Conservation (phyloP, 176 grass and related monocot species). For the Musa acuminata region DNA sequence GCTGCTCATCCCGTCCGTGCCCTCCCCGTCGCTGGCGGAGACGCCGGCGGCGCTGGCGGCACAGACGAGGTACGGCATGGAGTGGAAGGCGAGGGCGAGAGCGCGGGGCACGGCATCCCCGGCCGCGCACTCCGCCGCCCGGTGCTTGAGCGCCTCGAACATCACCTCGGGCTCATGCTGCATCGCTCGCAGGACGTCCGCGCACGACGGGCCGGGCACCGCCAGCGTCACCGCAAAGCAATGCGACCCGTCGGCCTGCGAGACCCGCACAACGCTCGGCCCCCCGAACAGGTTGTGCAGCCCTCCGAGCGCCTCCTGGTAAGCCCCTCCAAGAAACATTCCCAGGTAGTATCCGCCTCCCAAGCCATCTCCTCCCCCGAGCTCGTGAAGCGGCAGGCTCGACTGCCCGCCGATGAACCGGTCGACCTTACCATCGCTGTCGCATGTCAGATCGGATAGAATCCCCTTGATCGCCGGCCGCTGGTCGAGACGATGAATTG, state of each 20-base stretch:
- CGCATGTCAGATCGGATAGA: neutral
- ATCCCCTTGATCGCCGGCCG: neutral
- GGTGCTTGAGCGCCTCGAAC: no score
- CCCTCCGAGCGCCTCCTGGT: slow-evolving; percentile 6
- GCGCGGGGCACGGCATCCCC: no score
- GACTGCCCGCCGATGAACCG: neutral
- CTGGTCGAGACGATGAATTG: slow-evolving; percentile 5
- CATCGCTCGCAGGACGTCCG: no score
- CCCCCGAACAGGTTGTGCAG: slow-evolving; percentile 2
- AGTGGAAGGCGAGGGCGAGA: no score
- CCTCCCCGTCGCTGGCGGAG: no score
- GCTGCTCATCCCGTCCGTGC: no score
- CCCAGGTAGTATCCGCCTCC: slow-evolving; percentile 5
- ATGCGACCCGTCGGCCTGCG: neutral
- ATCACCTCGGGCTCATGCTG: no score
- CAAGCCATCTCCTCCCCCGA: neutral
- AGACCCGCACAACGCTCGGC: slow-evolving; percentile 4
- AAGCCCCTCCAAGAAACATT: slow-evolving; percentile 11
- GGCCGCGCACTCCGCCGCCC: no score
- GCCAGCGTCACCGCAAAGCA: neutral
- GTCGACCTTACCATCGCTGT: slow-evolving; percentile 1
- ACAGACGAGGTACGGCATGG: no score
- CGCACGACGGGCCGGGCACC: no score
- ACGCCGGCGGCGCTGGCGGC: no score
- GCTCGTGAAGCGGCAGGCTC: slow-evolving; percentile 1